Evolutionary conservation across 306 rosid species (phyloP).

Genomic region (Quercus gilva): DNA sequence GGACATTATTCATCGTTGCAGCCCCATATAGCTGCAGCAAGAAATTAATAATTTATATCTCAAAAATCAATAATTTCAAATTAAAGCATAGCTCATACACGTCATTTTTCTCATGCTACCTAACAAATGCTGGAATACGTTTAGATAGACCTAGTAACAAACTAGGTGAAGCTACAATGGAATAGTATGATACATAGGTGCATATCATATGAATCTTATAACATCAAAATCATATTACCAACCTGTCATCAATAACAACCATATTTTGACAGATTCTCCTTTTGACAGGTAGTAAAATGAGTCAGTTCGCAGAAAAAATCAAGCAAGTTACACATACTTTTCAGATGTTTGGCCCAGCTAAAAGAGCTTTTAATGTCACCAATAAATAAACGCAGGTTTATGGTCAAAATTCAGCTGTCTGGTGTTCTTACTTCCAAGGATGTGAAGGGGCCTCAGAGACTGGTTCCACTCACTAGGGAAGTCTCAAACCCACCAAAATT

Average conservation of each 20-base stretch:
- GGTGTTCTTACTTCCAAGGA: background rate
- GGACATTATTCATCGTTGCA: constrained; percentile 86
- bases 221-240: background rate
- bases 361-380: background rate
- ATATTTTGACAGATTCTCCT: background rate
- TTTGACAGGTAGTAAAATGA: background rate
- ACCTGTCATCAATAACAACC: background rate
- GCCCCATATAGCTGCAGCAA: constrained; percentile 83
- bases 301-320: no score
- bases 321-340: no score
- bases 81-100: background rate
- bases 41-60: background rate
- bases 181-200: no score
- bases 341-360: background rate
- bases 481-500: background rate
- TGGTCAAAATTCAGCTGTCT: background rate
- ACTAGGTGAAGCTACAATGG: background rate
- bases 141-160: background rate
- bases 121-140: background rate
- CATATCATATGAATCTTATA: no score
- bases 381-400: background rate
- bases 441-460: background rate
- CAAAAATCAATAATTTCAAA: background rate
- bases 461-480: background rate
- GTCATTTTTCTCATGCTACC: background rate